Evolutionary conservation across 2,329 filamentous ascomycete genomes (phyloP).

Genomic region (Tolypocladium sp.): DNA sequence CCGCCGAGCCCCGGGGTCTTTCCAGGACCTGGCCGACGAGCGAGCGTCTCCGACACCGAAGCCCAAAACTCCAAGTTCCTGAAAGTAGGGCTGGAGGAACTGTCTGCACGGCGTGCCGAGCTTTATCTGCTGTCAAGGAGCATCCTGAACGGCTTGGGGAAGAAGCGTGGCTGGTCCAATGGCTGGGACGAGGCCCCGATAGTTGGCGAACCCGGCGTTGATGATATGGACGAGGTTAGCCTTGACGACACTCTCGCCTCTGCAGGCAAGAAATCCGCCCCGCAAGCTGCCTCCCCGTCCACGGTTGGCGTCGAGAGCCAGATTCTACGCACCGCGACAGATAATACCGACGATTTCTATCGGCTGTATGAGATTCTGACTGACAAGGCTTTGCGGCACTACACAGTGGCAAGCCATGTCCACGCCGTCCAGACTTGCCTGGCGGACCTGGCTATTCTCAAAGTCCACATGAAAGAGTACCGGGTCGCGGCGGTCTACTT

Average conservation of each 20-base stretch:
- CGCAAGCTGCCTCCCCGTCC: slow-evolving; percentile 8
- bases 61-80: slow-evolving; percentile 36
- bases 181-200: slow-evolving; percentile 59
- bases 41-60: slow-evolving; percentile 29
- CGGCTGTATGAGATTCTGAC: slow-evolving; percentile 68
- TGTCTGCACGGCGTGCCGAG: slow-evolving; percentile 76
- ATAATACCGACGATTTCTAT: slow-evolving; percentile 55
- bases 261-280: no score
- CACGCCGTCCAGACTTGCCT: slow-evolving; percentile 71
- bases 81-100: slow-evolving; percentile 64
- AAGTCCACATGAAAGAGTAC: slow-evolving; percentile 69
- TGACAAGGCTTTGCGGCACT: slow-evolving; percentile 74
- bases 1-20: slow-evolving; percentile 44
- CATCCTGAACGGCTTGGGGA: slow-evolving; percentile 66
- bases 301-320: slow-evolving; percentile 30
- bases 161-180: slow-evolving; percentile 63
- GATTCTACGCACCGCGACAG: slow-evolving; percentile 51
- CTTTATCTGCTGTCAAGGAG: slow-evolving; percentile 72
- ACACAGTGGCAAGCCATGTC: slow-evolving; percentile 65
- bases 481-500: slow-evolving; percentile 68
- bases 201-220: slow-evolving; percentile 31
- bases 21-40: slow-evolving; percentile 33
- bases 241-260: slow-evolving; percentile 28
- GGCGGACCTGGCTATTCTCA: slow-evolving; percentile 78
- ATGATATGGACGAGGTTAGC: slow-evolving; percentile 48